Conservation (phyloP, 2,329 filamentous ascomycete species). For the Colletotrichum simmondsii region DNA sequence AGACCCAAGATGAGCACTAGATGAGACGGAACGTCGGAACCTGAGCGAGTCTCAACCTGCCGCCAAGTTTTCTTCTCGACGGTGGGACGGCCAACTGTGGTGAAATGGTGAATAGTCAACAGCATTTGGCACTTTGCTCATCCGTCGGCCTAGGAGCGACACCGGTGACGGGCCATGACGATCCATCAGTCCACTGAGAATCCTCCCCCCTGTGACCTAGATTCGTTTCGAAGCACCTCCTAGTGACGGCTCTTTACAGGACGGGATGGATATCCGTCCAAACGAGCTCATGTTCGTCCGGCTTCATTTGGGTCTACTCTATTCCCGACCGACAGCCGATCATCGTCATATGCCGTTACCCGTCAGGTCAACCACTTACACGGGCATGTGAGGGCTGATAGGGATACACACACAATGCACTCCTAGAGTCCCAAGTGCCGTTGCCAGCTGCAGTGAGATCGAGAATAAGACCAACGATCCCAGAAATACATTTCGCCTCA, state of each 20-base stretch:
- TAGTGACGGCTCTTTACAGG: constrained; percentile 15
- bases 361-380: constrained; percentile 9
- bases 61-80: neutral
- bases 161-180: neutral
- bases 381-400: neutral
- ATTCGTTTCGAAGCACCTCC: constrained; percentile 9
- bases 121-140: neutral
- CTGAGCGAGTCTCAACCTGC: neutral
- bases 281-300: neutral
- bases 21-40: neutral
- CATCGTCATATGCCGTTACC: constrained; percentile 13
- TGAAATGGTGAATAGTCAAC: neutral
- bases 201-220: constrained; percentile 13
- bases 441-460: constrained; percentile 3
- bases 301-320: constrained; percentile 1
- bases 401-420: neutral
- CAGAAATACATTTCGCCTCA: constrained; percentile 11
- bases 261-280: constrained; percentile 5
- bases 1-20: constrained; percentile 12
- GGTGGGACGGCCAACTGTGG: neutral
- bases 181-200: constrained; percentile 5
- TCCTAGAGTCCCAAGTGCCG: neutral
- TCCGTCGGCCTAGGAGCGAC: neutral
- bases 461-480: neutral
- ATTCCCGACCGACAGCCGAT: constrained; percentile 13